Conservation (phyloP, 139 green algal genomes). For the Monoraphidium neglectum region DNA sequence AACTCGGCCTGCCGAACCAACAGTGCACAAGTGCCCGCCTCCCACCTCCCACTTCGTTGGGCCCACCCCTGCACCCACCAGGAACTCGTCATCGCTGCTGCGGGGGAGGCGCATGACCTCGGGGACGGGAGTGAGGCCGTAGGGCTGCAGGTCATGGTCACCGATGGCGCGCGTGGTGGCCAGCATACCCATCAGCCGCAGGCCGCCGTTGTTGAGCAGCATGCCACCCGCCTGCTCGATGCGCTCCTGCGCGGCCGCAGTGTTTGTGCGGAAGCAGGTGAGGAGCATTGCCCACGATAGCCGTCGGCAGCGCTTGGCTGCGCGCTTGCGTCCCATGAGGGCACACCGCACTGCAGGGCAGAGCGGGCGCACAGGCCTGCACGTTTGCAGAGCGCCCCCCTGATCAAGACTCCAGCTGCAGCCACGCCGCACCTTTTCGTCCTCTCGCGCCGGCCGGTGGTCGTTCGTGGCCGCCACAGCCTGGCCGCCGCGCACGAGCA, state of each 20-base stretch:
- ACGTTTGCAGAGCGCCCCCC: background rate
- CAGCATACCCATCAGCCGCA: conserved; percentile 69
- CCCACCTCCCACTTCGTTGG: no score
- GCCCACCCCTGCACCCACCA: conserved; percentile 14
- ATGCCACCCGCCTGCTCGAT: conserved; percentile 45
- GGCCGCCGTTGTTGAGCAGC: conserved; percentile 41
- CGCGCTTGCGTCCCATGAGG: background rate
- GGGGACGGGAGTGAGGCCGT: conserved; percentile 51
- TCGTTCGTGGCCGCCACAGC: conserved; percentile 45
- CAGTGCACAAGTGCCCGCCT: no score
- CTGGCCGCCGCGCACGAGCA: conserved; percentile 43
- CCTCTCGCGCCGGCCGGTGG: conserved; percentile 55
- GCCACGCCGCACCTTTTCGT: conserved; percentile 46
- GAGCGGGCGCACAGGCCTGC: no score
- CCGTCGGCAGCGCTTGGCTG: background rate
- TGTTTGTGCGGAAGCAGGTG: background rate
- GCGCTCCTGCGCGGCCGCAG: conserved; percentile 22
- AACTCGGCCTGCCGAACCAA: no score
- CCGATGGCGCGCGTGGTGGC: conserved; percentile 66
- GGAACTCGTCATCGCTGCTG: conserved; percentile 2
- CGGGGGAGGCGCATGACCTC: conserved; percentile 31
- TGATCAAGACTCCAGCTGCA: background rate
- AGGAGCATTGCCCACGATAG: background rate
- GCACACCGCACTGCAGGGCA: background rate
- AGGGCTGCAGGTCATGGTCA: conserved; percentile 60